A percentile compares a stretch with the other conserved stretches of the same genome.
Evolutionary conservation across 805 yeast genomes (phyloP).

Genomic region (Ogataea dorogensis): DNA sequence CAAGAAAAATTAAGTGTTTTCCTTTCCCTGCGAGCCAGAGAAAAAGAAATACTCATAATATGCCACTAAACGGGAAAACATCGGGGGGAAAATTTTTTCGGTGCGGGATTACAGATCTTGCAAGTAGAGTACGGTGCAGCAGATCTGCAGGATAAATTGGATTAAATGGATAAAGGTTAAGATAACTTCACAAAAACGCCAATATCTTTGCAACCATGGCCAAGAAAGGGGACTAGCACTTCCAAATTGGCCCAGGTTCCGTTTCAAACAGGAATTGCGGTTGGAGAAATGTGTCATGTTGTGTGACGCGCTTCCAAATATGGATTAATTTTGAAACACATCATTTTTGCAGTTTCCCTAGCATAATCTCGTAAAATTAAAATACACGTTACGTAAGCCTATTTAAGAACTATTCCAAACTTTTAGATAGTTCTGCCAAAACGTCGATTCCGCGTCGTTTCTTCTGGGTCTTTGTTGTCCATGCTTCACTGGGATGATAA

Average conservation of each 20-base stretch:
- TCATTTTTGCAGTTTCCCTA: background rate
- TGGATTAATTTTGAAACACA: background rate
- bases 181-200: too few species aligned
- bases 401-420: slow-evolving; percentile 9
- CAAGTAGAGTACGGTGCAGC: background rate
- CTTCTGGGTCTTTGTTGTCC: slow-evolving; percentile 11
- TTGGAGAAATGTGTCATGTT: background rate
- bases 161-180: background rate
- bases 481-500: slow-evolving; percentile 10
- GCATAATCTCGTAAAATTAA: background rate
- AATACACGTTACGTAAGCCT: slow-evolving; percentile 1
- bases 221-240: background rate
- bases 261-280: slow-evolving; percentile 1
- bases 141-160: background rate
- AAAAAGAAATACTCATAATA: slow-evolving; percentile 3
- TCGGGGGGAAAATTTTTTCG: slow-evolving; percentile 3
- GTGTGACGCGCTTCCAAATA: slow-evolving; percentile 2
- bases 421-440: slow-evolving; percentile 22
- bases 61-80: slow-evolving; percentile 1
- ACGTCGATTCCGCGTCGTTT: slow-evolving; percentile 20
- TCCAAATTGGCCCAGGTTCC: background rate
- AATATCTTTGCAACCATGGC: too few species aligned
- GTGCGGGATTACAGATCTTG: slow-evolving; percentile 1
- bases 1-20: slow-evolving; percentile 4
- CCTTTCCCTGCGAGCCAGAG: slow-evolving; percentile 3